Conservation (phyloP, 495 filamentous ascomycete genomes). For the Penicillium coprophilum region DNA sequence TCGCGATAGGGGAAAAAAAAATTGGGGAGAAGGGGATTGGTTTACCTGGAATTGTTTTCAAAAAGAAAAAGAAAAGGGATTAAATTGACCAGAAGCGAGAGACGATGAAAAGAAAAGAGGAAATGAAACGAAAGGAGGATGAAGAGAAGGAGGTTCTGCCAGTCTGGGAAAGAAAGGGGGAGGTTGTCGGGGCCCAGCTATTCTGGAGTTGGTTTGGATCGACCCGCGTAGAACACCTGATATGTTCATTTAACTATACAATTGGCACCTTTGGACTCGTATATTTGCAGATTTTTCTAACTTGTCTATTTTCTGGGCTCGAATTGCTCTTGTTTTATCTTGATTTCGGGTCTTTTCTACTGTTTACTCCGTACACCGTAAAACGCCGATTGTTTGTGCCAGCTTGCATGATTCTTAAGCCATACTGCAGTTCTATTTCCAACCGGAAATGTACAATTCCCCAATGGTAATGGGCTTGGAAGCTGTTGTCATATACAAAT, state of each 20-base stretch:
- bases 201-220: conserved; percentile 31
- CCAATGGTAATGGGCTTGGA: neutral
- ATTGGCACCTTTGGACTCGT: neutral
- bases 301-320: neutral
- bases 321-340: neutral
- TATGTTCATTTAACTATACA: neutral
- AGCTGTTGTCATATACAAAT: neutral
- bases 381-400: conserved; percentile 10
- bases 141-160: conserved; percentile 21
- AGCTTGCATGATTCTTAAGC: neutral
- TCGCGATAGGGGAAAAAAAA: conserved; percentile 12
- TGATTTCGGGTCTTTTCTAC: neutral
- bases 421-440: neutral
- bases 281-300: neutral
- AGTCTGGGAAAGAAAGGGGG: conserved; percentile 38
- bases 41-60: conserved; percentile 20
- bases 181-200: conserved; percentile 17
- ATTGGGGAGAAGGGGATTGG: conserved; percentile 15
- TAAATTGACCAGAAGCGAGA: conserved; percentile 7
- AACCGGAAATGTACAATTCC: neutral
- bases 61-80: conserved; percentile 12
- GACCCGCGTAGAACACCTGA: conserved; percentile 12
- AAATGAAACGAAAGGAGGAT: conserved; percentile 19
- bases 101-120: conserved; percentile 23
- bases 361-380: neutral